Conservation (phyloP, 2,329 filamentous ascomycete species). For the Dryadomyces quercivorus region DNA sequence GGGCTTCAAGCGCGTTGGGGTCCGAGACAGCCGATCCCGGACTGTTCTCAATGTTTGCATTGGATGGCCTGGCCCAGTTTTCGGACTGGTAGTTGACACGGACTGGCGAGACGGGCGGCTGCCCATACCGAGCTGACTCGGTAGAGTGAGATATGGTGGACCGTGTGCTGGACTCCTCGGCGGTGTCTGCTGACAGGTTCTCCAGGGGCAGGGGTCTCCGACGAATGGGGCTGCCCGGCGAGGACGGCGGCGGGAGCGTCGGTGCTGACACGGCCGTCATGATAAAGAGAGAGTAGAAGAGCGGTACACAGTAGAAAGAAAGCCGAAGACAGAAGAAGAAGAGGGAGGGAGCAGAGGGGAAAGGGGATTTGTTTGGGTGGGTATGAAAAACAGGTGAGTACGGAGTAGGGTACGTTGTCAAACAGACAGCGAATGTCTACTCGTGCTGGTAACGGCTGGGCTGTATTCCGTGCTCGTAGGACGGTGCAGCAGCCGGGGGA, state of each 20-base stretch:
- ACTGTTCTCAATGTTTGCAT: conserved; percentile 35
- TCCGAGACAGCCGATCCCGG: conserved; percentile 5
- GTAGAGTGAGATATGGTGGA: conserved; percentile 14
- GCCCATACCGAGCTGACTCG: conserved; percentile 33
- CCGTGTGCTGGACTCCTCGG: conserved; percentile 4
- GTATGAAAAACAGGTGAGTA: too few relatives aligned
- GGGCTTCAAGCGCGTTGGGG: conserved; percentile 22
- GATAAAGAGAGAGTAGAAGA: conserved; percentile 1
- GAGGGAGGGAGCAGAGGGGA: neutral
- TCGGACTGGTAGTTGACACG: conserved; percentile 40
- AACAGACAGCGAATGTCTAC: too few relatives aligned
- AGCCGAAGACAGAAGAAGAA: neutral
- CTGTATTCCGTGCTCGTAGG: too few relatives aligned
- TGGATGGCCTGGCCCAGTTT: conserved; percentile 39
- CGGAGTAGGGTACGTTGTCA: too few relatives aligned
- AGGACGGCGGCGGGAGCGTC: conserved; percentile 14
- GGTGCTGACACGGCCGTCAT: conserved; percentile 21
- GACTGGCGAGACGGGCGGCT: conserved; percentile 43
- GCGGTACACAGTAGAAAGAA: neutral
- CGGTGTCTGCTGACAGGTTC: conserved; percentile 15
- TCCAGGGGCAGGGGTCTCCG: conserved; percentile 25
- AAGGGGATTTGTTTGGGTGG: neutral
- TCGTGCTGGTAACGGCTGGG: too few relatives aligned
- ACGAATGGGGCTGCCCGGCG: conserved; percentile 16
- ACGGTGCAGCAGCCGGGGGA: too few relatives aligned